Base-by-base conservation (phyloP, 1,284 basidiomycete species). In the Rhodotorula sp. region DNA sequence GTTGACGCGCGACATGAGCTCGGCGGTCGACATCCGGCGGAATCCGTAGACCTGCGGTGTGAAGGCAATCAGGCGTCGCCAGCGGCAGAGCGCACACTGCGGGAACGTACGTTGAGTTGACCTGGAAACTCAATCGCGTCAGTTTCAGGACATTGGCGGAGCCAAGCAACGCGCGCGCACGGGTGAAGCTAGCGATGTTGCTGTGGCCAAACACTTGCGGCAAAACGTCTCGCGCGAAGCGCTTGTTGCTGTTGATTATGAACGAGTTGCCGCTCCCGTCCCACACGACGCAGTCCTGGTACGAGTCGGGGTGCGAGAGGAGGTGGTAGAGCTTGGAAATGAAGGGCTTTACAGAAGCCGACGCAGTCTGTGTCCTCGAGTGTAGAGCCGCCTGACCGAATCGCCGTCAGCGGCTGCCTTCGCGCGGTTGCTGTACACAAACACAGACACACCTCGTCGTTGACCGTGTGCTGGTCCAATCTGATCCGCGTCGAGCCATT, bases 111-210 rank as follows among this genome's bases (percentile, higher is more conserved):
- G 52, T 74, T 71, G 27, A 71, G 70, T 52, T 74, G 69, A 19
- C 73, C 72, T 74, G 49, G 45, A 12, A 14, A 13, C 13, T 45
- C 46, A 17, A 21, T 48, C 27, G 4, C 13, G 27, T 55, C 7
- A 44, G 46, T 19, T 10, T 46, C 27, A 45, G n/a, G 23, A 9
- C 10, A 21, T 34, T 7, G 10, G 14, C 16, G 16, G 23, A 25
- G n/a, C n/a, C n/a, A n/a, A n/a, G n/a, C n/a, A n/a, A n/a, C n/a
- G n/a, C n/a, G n/a, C n/a, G 58, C 74, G 45, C 1, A 74, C 74
- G 71, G 10, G 74, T 74, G 52, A 75, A 75, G 49, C 60, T 64
- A 9, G 68, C 64, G 10, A 67, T 34, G 45, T 73, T 73, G 5
- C 25, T 10, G 25, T 75, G 74, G 12, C 62, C 50, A 12, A 73